A percentile compares a stretch with the other conserved stretches of the same genome.
phyloP scores from a whole-genome alignment of 768 basidiomycete species.

The Kwoniella sp. region DNA sequence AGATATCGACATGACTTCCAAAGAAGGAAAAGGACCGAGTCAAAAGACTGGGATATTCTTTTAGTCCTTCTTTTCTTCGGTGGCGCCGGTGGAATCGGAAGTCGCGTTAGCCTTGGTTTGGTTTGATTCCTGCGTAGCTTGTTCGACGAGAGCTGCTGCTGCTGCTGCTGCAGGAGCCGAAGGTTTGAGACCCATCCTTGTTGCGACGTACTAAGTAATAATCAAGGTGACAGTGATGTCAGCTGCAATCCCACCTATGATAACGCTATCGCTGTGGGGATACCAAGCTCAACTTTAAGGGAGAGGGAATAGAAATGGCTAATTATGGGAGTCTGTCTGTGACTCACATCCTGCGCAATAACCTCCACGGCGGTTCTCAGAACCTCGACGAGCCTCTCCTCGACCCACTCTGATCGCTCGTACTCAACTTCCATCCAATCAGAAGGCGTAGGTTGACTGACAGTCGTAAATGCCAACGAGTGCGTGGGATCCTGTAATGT shows the following conservation, averaged over 20 bases:
- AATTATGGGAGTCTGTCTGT: not conserved
- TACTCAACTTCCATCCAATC: conserved; percentile 81
- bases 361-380: conserved; percentile 83
- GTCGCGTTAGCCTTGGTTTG: not conserved
- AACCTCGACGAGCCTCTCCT: conserved; percentile 86
- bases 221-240: not conserved
- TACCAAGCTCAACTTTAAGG: no score
- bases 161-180: conserved; percentile 21
- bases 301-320: not conserved
- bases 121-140: conserved; percentile 17
- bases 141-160: conserved; percentile 16
- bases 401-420: conserved; percentile 87
- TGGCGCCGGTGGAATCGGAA: not conserved
- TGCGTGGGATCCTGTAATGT: conserved; percentile 78
- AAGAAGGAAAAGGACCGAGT: not conserved
- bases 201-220: conserved; percentile 46
- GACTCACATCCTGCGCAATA: conserved; percentile 73
- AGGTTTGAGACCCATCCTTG: conserved; percentile 40
- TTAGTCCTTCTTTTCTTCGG: not conserved
- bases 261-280: no score
- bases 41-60: not conserved
- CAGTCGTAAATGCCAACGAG: conserved; percentile 70
- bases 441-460: conserved; percentile 81
- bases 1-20: no score
- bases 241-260: conserved; percentile 4